Evolutionary conservation across 345 rosid genomes (phyloP).

Genomic region (Euphorbia tirucalli): DNA sequence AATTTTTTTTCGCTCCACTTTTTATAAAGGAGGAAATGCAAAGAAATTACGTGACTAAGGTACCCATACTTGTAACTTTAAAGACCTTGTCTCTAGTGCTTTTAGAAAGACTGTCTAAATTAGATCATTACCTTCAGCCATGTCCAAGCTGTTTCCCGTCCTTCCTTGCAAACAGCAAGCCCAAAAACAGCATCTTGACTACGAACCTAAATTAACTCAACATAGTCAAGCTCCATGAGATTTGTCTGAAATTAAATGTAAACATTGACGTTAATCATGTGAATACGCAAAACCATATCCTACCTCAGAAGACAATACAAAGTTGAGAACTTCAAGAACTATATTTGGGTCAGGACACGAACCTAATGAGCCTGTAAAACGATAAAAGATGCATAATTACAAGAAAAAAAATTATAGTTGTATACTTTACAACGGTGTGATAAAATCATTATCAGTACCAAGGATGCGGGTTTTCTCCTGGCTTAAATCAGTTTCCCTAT

Average conservation of each 20-base stretch:
- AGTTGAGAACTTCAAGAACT: constrained; percentile 69
- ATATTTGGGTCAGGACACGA: constrained; percentile 63
- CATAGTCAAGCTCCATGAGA: constrained; percentile 2
- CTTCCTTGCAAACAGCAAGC: constrained; percentile 69
- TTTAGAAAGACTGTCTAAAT: not conserved
- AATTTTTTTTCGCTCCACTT: not conserved
- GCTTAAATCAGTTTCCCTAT: constrained; percentile 93
- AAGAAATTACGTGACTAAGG: not conserved
- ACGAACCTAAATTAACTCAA: constrained; percentile 53
- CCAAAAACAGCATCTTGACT: constrained; percentile 82
- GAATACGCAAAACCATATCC: not conserved
- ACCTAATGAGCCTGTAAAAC: constrained; percentile 61
- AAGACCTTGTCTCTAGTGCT: not conserved
- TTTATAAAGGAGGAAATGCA: not conserved
- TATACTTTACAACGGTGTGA: constrained; percentile 2
- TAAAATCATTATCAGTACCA: constrained; percentile 35
- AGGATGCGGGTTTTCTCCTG: constrained; percentile 94
- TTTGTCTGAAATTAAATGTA: not conserved
- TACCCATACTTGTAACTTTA: not conserved
- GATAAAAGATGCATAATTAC: not conserved
- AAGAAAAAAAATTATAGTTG: constrained; percentile 7
- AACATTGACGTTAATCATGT: not conserved
- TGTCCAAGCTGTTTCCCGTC: constrained; percentile 90
- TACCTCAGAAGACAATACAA: constrained; percentile 79
- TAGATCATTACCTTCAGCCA: constrained; percentile 66